Conservation (phyloP, 2,329 filamentous ascomycete species). For the Amesomyces nigricolor region DNA sequence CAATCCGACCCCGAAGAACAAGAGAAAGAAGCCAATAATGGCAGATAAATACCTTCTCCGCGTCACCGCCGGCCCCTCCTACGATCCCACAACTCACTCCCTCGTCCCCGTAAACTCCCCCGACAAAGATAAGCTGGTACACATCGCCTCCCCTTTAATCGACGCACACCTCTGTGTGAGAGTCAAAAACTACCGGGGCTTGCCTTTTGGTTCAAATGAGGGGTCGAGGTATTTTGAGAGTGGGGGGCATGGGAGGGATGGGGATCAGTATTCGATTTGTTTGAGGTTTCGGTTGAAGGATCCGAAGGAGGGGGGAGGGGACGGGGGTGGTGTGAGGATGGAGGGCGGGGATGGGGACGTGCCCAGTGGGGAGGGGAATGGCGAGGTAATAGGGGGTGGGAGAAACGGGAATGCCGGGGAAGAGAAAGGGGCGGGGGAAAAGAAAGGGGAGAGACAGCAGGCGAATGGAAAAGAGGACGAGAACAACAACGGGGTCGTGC, state of each 20-base stretch:
- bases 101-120: slow-evolving; percentile 70
- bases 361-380: slow-evolving; percentile 19
- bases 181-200: slow-evolving; percentile 61
- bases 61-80: slow-evolving; percentile 74
- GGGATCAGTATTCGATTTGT: slow-evolving; percentile 79
- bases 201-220: slow-evolving; percentile 62
- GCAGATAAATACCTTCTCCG: slow-evolving; percentile 71
- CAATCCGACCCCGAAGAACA: too few relatives aligned
- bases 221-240: slow-evolving; percentile 73
- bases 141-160: slow-evolving; percentile 58
- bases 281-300: slow-evolving; percentile 71
- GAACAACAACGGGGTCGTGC: slow-evolving; percentile 6
- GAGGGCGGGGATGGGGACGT: slow-evolving; percentile 19
- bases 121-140: slow-evolving; percentile 41
- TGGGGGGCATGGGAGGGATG: slow-evolving; percentile 57
- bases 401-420: slow-evolving; percentile 19
- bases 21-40: slow-evolving; percentile 35
- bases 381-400: slow-evolving; percentile 13
- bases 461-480: slow-evolving; percentile 22
- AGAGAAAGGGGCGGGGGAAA: slow-evolving; percentile 12
- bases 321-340: slow-evolving; percentile 14
- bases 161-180: slow-evolving; percentile 68
- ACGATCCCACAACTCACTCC: slow-evolving; percentile 67
- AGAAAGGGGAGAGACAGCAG: slow-evolving; percentile 2
- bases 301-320: slow-evolving; percentile 22